Percentiles rank a stretch among this genome's conserved stretches.
Conservation (phyloP, 164 flowering plant genomes). For the Berberis thunbergii region DNA sequence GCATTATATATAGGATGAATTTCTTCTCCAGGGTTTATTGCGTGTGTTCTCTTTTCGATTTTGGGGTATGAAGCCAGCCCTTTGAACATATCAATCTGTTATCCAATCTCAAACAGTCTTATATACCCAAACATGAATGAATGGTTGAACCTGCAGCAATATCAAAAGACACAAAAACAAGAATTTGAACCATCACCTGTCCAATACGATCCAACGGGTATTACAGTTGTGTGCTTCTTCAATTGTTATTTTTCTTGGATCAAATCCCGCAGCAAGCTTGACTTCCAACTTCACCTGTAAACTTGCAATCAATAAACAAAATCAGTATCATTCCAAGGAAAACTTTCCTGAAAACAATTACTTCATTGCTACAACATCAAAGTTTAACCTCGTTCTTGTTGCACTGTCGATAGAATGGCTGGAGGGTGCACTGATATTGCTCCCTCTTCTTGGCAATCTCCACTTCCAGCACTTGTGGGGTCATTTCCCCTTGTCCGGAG, state of each 20-base stretch:
- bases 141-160: neutral
- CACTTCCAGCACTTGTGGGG: constrained; percentile 23
- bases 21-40: too few species aligned
- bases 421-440: constrained; percentile 31
- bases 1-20: too few species aligned
- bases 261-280: constrained; percentile 38
- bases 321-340: neutral
- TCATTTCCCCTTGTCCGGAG: constrained; percentile 25
- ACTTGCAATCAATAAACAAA: neutral
- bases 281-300: constrained; percentile 43
- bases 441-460: constrained; percentile 31
- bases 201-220: constrained; percentile 41
- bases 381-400: constrained; percentile 28
- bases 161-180: neutral
- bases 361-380: neutral
- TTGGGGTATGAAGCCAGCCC: too few species aligned
- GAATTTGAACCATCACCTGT: constrained; percentile 18
- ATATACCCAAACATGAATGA: neutral
- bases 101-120: neutral
- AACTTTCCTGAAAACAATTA: too few species aligned
- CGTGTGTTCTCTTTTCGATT: too few species aligned
- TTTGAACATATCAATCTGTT: too few species aligned
- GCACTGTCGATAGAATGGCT: constrained; percentile 37
- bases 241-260: constrained; percentile 23
- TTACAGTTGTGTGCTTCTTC: constrained; percentile 32